phyloP scores from a whole-genome alignment of 176 grass and related monocot genomes.

The Neostapfia colusana region DNA sequence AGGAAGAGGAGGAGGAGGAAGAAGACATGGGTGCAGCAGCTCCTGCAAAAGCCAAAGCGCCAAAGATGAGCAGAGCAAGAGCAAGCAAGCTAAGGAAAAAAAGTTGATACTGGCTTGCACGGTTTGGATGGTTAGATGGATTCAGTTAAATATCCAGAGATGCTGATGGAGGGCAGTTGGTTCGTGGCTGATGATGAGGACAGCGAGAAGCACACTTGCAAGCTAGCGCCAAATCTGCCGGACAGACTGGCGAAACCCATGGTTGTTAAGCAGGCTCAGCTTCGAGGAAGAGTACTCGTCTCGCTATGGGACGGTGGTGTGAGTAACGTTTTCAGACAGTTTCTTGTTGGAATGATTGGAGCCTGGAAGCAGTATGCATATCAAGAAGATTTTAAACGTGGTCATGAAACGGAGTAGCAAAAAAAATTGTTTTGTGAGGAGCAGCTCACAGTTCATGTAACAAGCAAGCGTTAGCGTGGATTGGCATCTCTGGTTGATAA shows the following conservation, averaged over 20 bases:
- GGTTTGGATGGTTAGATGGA: neutral
- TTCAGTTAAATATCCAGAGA: constrained; percentile 4
- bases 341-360: neutral
- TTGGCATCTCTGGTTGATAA: neutral
- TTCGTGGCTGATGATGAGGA: constrained; percentile 27
- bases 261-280: constrained; percentile 16
- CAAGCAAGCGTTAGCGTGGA: neutral
- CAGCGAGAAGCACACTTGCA: constrained; percentile 21
- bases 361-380: neutral
- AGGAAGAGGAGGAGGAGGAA: neutral
- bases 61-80: neutral
- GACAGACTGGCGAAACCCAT: constrained; percentile 32
- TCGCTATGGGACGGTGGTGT: too few species aligned
- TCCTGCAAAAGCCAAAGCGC: constrained; percentile 10
- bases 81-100: neutral
- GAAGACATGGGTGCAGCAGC: neutral
- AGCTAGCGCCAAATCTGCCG: constrained; percentile 47
- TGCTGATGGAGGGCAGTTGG: constrained; percentile 30
- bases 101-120: neutral
- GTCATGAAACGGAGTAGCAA: neutral
- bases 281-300: neutral
- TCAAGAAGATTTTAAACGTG: neutral
- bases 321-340: neutral
- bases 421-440: neutral
- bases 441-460: neutral